phyloP scores from a whole-genome alignment of 805 yeast genomes.

The Saturnispora serradocipensis region DNA sequence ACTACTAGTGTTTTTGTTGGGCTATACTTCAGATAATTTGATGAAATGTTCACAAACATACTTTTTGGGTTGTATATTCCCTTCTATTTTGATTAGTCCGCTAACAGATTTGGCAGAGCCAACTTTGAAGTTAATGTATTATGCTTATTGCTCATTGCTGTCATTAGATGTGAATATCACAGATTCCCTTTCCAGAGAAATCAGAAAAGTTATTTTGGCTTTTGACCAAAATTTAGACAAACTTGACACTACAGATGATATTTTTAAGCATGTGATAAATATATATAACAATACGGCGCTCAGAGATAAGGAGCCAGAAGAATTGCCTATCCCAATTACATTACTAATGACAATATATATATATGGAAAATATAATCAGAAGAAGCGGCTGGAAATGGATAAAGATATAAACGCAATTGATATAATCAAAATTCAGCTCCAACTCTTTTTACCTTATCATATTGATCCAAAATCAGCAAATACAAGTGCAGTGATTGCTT shows the following conservation, averaged over 20 bases:
- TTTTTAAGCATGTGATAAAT: conserved; percentile 33
- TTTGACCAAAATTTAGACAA: conserved; percentile 26
- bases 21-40: not conserved
- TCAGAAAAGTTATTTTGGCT: conserved; percentile 32
- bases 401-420: conserved; percentile 11
- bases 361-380: conserved; percentile 18
- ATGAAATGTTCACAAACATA: not conserved
- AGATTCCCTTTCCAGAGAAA: conserved; percentile 29
- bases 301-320: conserved; percentile 9
- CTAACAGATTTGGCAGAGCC: not conserved
- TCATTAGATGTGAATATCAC: conserved; percentile 60
- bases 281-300: conserved; percentile 31
- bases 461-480: conserved; percentile 18
- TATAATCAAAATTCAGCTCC: conserved; percentile 34
- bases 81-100: not conserved
- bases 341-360: conserved; percentile 15
- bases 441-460: conserved; percentile 33
- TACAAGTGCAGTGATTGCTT: conserved; percentile 12
- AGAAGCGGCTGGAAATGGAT: conserved; percentile 2
- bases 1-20: conserved; percentile 46
- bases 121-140: not conserved
- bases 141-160: conserved; percentile 36
- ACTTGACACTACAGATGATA: conserved; percentile 27
- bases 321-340: conserved; percentile 11
- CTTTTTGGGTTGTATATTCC: not conserved